Evolutionary conservation across 2,329 filamentous ascomycete genomes (phyloP).

Genomic region (Neofusicoccum ribis): DNA sequence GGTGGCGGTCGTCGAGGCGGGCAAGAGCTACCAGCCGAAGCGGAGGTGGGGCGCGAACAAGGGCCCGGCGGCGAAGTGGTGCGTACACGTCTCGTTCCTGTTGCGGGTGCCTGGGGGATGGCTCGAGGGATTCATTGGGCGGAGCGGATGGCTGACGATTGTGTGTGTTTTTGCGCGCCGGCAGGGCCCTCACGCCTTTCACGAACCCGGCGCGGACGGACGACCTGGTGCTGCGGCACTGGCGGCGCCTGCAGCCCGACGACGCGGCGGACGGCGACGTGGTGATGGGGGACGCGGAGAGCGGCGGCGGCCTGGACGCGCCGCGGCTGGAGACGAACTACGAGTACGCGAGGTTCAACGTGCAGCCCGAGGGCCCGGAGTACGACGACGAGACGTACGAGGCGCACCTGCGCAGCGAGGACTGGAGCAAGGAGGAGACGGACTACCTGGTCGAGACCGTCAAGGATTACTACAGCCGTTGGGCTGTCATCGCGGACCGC

Average conservation of each 20-base stretch:
- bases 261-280: slow-evolving; percentile 22
- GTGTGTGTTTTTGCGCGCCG: background rate
- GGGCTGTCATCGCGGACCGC: slow-evolving; percentile 88
- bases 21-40: slow-evolving; percentile 41
- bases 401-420: slow-evolving; percentile 66
- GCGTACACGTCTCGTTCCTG: background rate
- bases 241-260: slow-evolving; percentile 63
- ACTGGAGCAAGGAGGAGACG: slow-evolving; percentile 92
- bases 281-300: slow-evolving; percentile 27
- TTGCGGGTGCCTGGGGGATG: background rate
- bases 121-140: background rate
- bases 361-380: slow-evolving; percentile 72
- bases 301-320: slow-evolving; percentile 33
- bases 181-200: slow-evolving; percentile 56
- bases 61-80: slow-evolving; percentile 43
- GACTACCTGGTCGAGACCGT: slow-evolving; percentile 81
- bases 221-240: slow-evolving; percentile 72
- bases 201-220: slow-evolving; percentile 75
- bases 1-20: slow-evolving; percentile 43
- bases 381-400: slow-evolving; percentile 90
- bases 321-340: slow-evolving; percentile 50
- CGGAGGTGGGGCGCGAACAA: slow-evolving; percentile 32
- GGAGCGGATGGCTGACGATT: background rate
- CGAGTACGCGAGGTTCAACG: slow-evolving; percentile 83
- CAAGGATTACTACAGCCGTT: slow-evolving; percentile 80